Evolutionary conservation across 495 filamentous ascomycete species (phyloP), one percentile per base, ranked within the genome.

Genomic region (Penicillium malachiteum): DNA sequence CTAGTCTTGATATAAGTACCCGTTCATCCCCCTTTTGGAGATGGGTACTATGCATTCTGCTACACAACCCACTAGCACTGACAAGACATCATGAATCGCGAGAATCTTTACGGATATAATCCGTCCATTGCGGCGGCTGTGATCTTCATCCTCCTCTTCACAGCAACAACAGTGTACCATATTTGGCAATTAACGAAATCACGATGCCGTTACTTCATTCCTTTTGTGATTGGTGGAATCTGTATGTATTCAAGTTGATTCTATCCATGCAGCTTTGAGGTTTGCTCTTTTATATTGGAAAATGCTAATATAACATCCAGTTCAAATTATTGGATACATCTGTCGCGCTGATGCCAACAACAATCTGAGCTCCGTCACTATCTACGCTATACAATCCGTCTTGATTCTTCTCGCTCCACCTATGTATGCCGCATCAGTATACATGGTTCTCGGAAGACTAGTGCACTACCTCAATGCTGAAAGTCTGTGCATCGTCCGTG

Each of bases 251-350:
- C 18, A n/a, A 13, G 16, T 3, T 14, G 3, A 30, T 14, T 5
- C 1, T 32, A 31, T 32, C 5, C 35, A 9, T 37, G 8, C 34
- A 26, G 21, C 21, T 4, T 26, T 26, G 4, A 2, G 4, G 21
- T 1, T 4, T 26, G 4, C 21, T 2, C 21, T 26, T 26, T 26
- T 26, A 1, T 26, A 26, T 1, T 26, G 21, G 4, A 37, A 37
- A 43, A 47, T 16, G 42, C 39, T 16, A 17, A 62, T 12, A 13
- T 49, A 14, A 45, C 34, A 13, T 38, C 21, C 26, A 84, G 81
- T 84, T 67, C 82, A 88, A 63, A 58, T 78, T 0, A 61, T 83
- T 8, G 84, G 84, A n/a, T 87, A 87, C 57, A 63, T 81, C 35
- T 82, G 76, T 38, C 79, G 84, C 26, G 58, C 72, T 7, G 54